These are phyloP conservation scores for Pascua sp. DNA, from an alignment of 1,284 basidiomycete genomes.

Conservation along the genomic window DNA sequence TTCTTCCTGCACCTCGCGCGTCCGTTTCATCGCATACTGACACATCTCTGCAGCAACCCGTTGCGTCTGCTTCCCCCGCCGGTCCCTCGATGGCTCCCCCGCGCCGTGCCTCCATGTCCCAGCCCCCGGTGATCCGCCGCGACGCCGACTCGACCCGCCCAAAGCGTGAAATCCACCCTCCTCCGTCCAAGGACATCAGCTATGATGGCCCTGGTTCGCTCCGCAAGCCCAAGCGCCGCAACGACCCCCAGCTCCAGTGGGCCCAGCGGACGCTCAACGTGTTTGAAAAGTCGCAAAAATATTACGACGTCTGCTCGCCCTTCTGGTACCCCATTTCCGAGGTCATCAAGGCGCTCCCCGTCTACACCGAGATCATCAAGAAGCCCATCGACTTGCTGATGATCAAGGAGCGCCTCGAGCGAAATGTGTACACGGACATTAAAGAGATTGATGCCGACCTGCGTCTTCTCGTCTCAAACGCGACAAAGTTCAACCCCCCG, in stretches of 20 bases:
- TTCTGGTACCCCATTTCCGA: constrained; percentile 91
- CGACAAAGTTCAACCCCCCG: constrained; percentile 84
- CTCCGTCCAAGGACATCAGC: constrained; percentile 83
- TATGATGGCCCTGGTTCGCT: constrained; percentile 61
- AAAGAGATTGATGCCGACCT: constrained; percentile 84
- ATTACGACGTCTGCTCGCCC: constrained; percentile 68
- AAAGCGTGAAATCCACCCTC: constrained; percentile 95
- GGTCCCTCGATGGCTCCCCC: constrained; percentile 13
- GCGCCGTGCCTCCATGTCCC: constrained; percentile 41
- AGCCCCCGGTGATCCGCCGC: constrained; percentile 45
- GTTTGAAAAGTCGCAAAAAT: constrained; percentile 70
- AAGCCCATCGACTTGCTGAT: constrained; percentile 92
- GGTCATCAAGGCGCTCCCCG: constrained; percentile 65
- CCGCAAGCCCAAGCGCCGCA: constrained; percentile 56
- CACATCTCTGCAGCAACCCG: constrained; percentile 6
- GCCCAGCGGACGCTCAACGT: constrained; percentile 67
- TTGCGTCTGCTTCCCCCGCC: constrained; percentile 24
- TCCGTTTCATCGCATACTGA: background rate
- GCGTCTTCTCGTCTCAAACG: constrained; percentile 90
- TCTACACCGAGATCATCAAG: constrained; percentile 84
- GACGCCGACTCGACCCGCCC: constrained; percentile 66
- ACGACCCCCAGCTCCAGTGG: constrained; percentile 82
- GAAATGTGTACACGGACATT: constrained; percentile 68
- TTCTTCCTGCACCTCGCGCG: background rate
- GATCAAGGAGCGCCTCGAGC: constrained; percentile 77